phyloP scores from a whole-genome alignment of 2,329 filamentous ascomycete genomes.

The Epichloe amarillans region DNA sequence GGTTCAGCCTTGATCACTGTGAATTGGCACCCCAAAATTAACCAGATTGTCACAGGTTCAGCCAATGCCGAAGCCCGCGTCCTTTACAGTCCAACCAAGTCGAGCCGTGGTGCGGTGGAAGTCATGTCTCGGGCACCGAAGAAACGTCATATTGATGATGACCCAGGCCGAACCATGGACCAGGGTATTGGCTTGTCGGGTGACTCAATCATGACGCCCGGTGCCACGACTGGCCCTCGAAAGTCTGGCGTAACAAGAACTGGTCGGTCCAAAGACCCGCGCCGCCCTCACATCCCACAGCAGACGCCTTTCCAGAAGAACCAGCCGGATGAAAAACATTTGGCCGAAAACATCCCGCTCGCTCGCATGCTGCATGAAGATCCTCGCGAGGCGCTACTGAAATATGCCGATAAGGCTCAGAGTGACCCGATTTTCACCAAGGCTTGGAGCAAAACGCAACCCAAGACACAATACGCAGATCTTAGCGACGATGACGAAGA shows the following conservation, averaged over 20 bases:
- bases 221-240: conserved; percentile 39
- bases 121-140: conserved; percentile 92
- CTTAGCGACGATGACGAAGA: conserved; percentile 73
- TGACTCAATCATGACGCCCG: conserved; percentile 64
- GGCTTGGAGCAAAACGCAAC: conserved; percentile 85
- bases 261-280: conserved; percentile 63
- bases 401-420: conserved; percentile 86
- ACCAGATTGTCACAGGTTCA: conserved; percentile 90
- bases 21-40: conserved; percentile 86
- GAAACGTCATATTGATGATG: conserved; percentile 89
- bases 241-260: conserved; percentile 62
- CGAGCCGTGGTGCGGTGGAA: conserved; percentile 66
- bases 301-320: conserved; percentile 84
- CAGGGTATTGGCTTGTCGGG: conserved; percentile 68
- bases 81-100: conserved; percentile 79
- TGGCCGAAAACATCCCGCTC: conserved; percentile 76
- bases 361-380: conserved; percentile 94
- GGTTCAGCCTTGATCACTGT: conserved; percentile 72
- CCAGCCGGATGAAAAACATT: conserved; percentile 80
- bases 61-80: conserved; percentile 82
- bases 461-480: conserved; percentile 81
- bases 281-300: conserved; percentile 70
- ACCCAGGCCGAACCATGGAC: conserved; percentile 75
- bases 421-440: conserved; percentile 91
- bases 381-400: conserved; percentile 81